Percentiles rank a stretch among this genome's conserved stretches.
Conservation (phyloP, 768 basidiomycete genomes). For the Mrakia gelida region DNA sequence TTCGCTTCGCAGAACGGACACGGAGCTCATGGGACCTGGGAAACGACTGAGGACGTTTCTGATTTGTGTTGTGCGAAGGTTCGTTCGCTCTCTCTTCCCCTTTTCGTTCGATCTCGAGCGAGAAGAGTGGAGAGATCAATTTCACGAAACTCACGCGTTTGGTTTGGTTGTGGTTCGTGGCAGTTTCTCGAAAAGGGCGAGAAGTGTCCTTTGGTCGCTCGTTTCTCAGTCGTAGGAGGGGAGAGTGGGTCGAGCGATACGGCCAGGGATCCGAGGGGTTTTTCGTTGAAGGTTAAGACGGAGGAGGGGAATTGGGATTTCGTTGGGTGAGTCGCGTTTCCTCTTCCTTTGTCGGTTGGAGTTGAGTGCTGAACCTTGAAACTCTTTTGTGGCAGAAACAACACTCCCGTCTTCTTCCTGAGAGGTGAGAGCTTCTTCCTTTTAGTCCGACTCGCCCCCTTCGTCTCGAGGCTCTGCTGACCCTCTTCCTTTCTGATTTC, state of each 20-base stretch:
- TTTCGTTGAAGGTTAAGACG: conserved; percentile 49
- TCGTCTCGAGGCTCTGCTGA: too few relatives aligned
- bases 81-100: background rate
- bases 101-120: background rate
- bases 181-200: too few relatives aligned
- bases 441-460: conserved; percentile 29
- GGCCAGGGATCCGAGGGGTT: too few relatives aligned
- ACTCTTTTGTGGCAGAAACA: conserved; percentile 33
- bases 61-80: conserved; percentile 46
- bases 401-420: conserved; percentile 41
- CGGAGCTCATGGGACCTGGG: conserved; percentile 50
- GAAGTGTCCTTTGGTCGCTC: too few relatives aligned
- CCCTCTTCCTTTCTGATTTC: too few relatives aligned
- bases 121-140: too few relatives aligned
- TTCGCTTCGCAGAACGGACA: conserved; percentile 78
- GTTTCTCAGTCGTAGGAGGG: too few relatives aligned
- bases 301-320: conserved; percentile 49
- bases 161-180: too few relatives aligned
- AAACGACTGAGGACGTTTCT: conserved; percentile 45
- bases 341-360: background rate
- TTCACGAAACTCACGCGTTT: too few relatives aligned
- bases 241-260: too few relatives aligned
- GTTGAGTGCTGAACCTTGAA: too few relatives aligned
- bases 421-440: background rate
- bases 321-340: conserved; percentile 34